Evolutionary conservation across 2,329 filamentous ascomycete species (phyloP), one percentile per base, ranked within the genome.

Genomic region (Exophiala sp.): DNA sequence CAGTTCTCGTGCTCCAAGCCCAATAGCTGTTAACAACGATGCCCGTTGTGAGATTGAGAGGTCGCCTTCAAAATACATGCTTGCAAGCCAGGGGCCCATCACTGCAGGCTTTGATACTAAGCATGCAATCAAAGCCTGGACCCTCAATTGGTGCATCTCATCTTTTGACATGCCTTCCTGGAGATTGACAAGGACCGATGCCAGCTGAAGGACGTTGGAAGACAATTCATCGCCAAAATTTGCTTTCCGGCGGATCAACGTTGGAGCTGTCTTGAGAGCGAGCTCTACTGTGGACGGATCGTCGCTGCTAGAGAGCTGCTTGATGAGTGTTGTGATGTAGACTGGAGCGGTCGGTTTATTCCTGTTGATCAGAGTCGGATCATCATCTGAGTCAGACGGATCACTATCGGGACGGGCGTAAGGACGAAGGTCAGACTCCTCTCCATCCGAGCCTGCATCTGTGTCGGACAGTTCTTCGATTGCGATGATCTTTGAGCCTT

Each of bases 341-440:
- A 98, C 89, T 1, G 93, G 93, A 0, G 88, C 79, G 50, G 80
- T 85, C 18, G 85, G 80, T 60, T 93, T 96, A 66, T 93, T 83
- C 11, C 90, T 79, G 50, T 86, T 83, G 41, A 97, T 78, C 14
- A 95, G 73, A 0, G 89, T 95, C 3, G 93, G 84, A 60, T 98
- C 94, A 30, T 96, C 90, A 50, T 96, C 89, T 0, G 88, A 91
- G 64, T 98, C 93, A 64, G 94, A 88, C 0, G 82, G 78, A 59
- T 98, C 93, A 1, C 86, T 89, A 62, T 88, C 87, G 0, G 88
- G 88, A 65, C 95, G 96, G 11, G 80, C 79, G 60, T 96, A 95
- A 1, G 87, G 79, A 2, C 81, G 73, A 1, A 97, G 72, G 52
- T 86, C 85, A 13, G 83, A 80, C 24, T 81, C 78, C 39, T 83